Base-by-base conservation (phyloP, 345 rosid genomes). In the Gossypium australe region DNA sequence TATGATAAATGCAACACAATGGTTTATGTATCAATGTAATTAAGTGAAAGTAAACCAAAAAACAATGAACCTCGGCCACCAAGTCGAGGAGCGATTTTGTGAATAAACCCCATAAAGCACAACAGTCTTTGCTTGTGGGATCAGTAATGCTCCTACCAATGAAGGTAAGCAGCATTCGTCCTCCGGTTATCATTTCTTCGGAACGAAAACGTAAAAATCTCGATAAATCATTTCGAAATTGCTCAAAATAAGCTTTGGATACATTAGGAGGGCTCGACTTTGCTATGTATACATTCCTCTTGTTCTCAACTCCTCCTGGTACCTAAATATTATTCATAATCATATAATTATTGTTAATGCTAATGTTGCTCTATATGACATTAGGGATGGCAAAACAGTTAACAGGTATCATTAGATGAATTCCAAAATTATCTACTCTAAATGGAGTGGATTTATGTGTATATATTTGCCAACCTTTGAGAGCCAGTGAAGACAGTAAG, bases 161-260 rank as follows among this genome's bases (percentile, higher is more conserved):
- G 10, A 57, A 22, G 25, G 29, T 57, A 57, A 57, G 29, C 11
- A 22, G 5, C 61, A 58, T 58, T 58, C 34, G 6, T 24, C 86
- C 89, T 16, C 83, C 80, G 17, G 61, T 3, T 13, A 79, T 72
- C 7, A 87, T 10, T 79, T 90, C 93, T 51, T 86, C 61, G 16
- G 34, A 58, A 58, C 62, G 34, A 22, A 22, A 11, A 3, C 68
- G 71, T 16, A 88, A 65, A 81, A 90, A 85, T 38, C 18, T 17
- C 0, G 80, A 77, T 77, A 90, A 87, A 58, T 89, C 93, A 4
- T 45, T 74, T 27, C 81, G 34, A 11, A 58, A 24, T 58, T 58
- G 62, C 34, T 58, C 34, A 10, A 3, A 58, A 24, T 58, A 58
- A 58, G 34, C 34, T 58, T 58, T 58, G 34, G 13, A 3, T 24